Evolutionary conservation across 495 filamentous ascomycete species (phyloP), one percentile per base, ranked within the genome.

Genomic region (Aspergillus indologenus): DNA sequence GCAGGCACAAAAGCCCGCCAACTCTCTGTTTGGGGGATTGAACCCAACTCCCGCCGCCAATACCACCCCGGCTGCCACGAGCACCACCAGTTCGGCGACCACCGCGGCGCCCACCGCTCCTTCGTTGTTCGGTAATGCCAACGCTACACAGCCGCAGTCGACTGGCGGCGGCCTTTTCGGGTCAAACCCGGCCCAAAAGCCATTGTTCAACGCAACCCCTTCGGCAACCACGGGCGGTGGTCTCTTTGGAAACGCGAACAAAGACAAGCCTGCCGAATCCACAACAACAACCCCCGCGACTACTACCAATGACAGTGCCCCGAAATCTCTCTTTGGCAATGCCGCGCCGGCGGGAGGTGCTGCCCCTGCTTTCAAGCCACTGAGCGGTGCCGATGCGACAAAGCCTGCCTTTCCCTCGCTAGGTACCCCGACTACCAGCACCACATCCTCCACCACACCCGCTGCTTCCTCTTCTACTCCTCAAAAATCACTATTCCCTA

Each of bases 401-500:
- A 73, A 74, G 59, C 64, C 72, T 42, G 58, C 69, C 23, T 73
- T 73, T 58, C 54, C 69, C 40, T 63, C 64, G 24, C 64, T 71
- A 19, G 65, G 68, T 46, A 58, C 65, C 29, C 46, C 66, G 46
- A 62, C 64, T 1, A 53, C 68, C 12, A 57, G 69, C 22, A 56
- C 71, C 20, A 69, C 66, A 58, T 60, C 67, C 45, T 56, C 66
- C 20, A 58, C 70, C 53, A 63, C 75, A n/a, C 61, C 73, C 21
- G 66, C 67, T 40, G 57, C 73, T 29, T 70, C 74, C 20, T 61
- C 67, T 42, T 66, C 75, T 22, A 71, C 71, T 52, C 69, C 75
- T 12, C 72, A 76, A 60, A 78, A 74, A 57, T 63, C 75, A 45
- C 55, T 77, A 19, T 79, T 81, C 61, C 64, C 70, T 44, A 43